phyloP scores from a whole-genome alignment of 768 basidiomycete genomes.

The Kwoniella botswanensis region DNA sequence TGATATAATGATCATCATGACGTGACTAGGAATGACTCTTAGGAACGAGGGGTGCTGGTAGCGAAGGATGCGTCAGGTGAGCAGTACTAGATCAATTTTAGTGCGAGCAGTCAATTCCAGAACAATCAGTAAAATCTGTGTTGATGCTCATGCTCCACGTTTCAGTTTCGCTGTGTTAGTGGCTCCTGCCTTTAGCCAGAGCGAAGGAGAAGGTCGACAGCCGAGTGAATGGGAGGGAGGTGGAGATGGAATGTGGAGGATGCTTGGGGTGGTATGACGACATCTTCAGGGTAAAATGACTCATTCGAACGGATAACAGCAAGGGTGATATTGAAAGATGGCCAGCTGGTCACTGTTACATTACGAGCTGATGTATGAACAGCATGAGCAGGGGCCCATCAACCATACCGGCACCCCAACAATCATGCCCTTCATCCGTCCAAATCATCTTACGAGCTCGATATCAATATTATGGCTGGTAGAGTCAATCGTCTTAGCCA shows the following conservation, averaged over 20 bases:
- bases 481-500: no score
- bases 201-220: no score
- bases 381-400: no score
- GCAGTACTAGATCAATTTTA: not conserved
- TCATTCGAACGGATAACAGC: no score
- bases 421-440: no score
- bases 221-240: not conserved
- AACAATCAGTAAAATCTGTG: not conserved
- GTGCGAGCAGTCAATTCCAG: not conserved
- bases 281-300: not conserved
- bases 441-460: no score
- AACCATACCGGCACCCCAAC: no score
- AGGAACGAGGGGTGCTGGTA: not conserved
- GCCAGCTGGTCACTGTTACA: no score
- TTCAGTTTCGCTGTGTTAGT: not conserved
- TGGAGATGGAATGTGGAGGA: not conserved
- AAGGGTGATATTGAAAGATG: no score
- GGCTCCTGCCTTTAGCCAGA: no score
- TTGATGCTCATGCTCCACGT: conserved; percentile 5
- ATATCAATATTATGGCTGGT: no score
- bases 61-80: not conserved
- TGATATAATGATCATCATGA: conserved; percentile 12
- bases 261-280: not conserved
- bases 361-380: no score
- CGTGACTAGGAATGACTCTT: not conserved